Base-by-base conservation (phyloP, 192 early-diverging fungal species). In the Dissophora ornata region DNA sequence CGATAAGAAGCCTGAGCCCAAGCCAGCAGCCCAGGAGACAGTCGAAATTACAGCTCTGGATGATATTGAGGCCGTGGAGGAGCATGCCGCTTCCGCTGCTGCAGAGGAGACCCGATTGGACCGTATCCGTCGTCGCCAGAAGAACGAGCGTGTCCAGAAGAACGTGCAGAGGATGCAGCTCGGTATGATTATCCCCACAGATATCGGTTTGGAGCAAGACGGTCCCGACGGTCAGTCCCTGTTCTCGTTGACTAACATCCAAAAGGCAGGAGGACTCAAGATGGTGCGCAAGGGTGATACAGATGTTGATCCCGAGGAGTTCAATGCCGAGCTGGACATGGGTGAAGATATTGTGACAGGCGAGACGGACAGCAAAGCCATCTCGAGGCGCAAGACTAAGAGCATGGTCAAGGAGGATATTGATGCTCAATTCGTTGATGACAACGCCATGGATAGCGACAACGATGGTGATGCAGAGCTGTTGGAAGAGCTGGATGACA, bases 121-220 rank as follows among this genome's bases (percentile, higher is more conserved):
- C 21, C 73, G 73, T 67, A 67, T 77, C 53, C 80, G 84, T 64
- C 89, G 88, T 69, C 84, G 88, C 40, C 86, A 89, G 51, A 61
- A 84, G 48, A 91, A 91, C 57, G 87, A 89, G 63, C 91, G 90
- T 81, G 85, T 87, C 28, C 87, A 86, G 57, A 87, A 88, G 61
- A 84, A 86, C 44, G 79, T 93, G 15, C 82, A 88, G 41, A 89
- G 91, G 50, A 89, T 95, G 90, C 89, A 93, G 62, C 68, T 95
- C 60, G 89, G 90, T 47, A 95, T 95, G 93, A 86, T 87, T 29
- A 86, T 90, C 21, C 89, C 91, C 10, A 83, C 81, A 1, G 93
- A 95, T 51, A 90, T 93, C 60, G 93, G 87, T 54, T 71, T 90
- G 83, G 92, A 93, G 60, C 85, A 90, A 44, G 69, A 78, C 29